Conservation (phyloP, 2,329 filamentous ascomycete genomes). For the Exserohilum rostratum region DNA sequence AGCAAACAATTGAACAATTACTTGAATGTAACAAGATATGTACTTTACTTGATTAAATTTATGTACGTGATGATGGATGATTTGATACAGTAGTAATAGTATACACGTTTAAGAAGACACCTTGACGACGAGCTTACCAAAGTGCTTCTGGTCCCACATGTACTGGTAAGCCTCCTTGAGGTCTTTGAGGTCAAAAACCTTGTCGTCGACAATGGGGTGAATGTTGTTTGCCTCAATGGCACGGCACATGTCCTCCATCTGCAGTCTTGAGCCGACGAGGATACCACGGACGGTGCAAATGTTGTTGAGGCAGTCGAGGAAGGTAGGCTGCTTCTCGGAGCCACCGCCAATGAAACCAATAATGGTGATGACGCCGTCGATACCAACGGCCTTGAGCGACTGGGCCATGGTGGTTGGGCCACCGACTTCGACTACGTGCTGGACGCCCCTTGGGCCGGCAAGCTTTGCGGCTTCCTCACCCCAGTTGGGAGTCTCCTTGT, state of each 20-base stretch:
- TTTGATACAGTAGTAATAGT: no score
- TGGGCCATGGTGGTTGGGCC: slow-evolving; percentile 64
- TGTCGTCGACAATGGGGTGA: slow-evolving; percentile 64
- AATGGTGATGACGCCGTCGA: slow-evolving; percentile 60
- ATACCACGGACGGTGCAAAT: slow-evolving; percentile 63
- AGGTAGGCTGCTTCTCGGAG: slow-evolving; percentile 56
- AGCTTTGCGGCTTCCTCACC: slow-evolving; percentile 59
- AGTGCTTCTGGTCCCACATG: slow-evolving; percentile 57
- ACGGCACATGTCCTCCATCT: slow-evolving; percentile 65
- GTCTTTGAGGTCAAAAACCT: slow-evolving; percentile 61
- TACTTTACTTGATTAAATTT: no score
- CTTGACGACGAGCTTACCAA: slow-evolving; percentile 46
- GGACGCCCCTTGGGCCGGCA: slow-evolving; percentile 60
- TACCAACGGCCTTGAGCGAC: slow-evolving; percentile 58
- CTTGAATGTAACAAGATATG: no score
- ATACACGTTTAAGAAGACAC: slow-evolving; percentile 25
- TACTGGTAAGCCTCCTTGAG: slow-evolving; percentile 59
- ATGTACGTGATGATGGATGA: no score
- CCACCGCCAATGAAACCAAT: slow-evolving; percentile 64
- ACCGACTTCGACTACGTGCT: slow-evolving; percentile 70
- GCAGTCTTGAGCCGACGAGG: slow-evolving; percentile 60
- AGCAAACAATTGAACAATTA: no score
- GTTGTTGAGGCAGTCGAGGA: slow-evolving; percentile 57
- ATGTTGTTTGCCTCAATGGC: slow-evolving; percentile 65
- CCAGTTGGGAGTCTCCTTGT: slow-evolving; percentile 60